Percentiles rank a stretch among this genome's conserved stretches.
Evolutionary conservation across 2,329 filamentous ascomycete genomes (phyloP).

Genomic region (Fusarium neocosmosporiellum): DNA sequence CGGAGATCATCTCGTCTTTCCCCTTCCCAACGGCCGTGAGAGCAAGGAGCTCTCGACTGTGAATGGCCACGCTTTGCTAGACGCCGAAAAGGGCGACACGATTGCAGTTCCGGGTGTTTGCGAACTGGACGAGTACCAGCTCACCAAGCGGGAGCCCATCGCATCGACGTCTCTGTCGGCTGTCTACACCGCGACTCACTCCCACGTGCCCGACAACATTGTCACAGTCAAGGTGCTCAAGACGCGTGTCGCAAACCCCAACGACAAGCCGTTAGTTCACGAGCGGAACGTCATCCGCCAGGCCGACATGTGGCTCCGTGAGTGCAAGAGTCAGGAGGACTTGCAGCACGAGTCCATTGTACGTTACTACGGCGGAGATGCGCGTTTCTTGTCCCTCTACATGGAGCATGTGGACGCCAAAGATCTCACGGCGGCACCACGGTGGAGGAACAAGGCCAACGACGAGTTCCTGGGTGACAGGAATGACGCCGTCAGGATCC

Average conservation of each 20-base stretch:
- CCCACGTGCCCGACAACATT: slow-evolving; percentile 62
- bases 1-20: slow-evolving; percentile 63
- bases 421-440: slow-evolving; percentile 61
- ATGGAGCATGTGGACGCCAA: slow-evolving; percentile 71
- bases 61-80: slow-evolving; percentile 62
- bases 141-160: slow-evolving; percentile 68
- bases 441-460: slow-evolving; percentile 60
- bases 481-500: slow-evolving; percentile 62
- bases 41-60: slow-evolving; percentile 59
- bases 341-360: slow-evolving; percentile 69
- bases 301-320: slow-evolving; percentile 69
- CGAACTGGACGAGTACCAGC: slow-evolving; percentile 64
- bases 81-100: slow-evolving; percentile 62
- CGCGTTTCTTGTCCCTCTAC: slow-evolving; percentile 68
- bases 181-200: slow-evolving; percentile 67
- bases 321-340: slow-evolving; percentile 66
- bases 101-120: slow-evolving; percentile 61
- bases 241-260: slow-evolving; percentile 56
- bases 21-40: slow-evolving; percentile 59
- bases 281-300: slow-evolving; percentile 68
- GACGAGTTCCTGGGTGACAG: slow-evolving; percentile 63
- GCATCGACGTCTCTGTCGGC: slow-evolving; percentile 65
- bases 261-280: slow-evolving; percentile 59
- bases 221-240: slow-evolving; percentile 72
- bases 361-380: slow-evolving; percentile 68